Conservation (phyloP, 2,329 filamentous ascomycete species). For the Diaporthe helianthi region DNA sequence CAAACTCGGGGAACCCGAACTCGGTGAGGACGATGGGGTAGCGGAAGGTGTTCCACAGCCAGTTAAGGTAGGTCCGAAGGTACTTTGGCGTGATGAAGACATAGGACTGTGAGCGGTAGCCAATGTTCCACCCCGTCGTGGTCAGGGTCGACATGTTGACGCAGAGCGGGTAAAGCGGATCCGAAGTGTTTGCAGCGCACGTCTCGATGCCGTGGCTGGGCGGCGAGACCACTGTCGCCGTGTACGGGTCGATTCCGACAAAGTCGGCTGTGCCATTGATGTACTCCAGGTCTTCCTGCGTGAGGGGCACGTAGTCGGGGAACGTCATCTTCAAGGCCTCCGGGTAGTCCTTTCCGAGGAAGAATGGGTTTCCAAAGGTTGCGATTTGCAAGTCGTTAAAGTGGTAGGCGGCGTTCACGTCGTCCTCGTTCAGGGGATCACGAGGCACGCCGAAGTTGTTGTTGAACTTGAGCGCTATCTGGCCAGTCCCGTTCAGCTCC, state of each 20-base stretch:
- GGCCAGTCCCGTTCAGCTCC: slow-evolving; percentile 57
- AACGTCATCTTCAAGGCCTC: slow-evolving; percentile 53
- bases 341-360: slow-evolving; percentile 58
- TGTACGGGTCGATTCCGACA: slow-evolving; percentile 65
- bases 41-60: slow-evolving; percentile 66
- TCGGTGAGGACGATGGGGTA: slow-evolving; percentile 57
- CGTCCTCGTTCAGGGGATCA: slow-evolving; percentile 47
- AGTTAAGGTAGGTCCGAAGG: slow-evolving; percentile 61
- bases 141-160: slow-evolving; percentile 55
- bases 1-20: slow-evolving; percentile 64
- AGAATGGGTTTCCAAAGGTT: slow-evolving; percentile 60
- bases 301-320: slow-evolving; percentile 54
- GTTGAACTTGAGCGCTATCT: slow-evolving; percentile 58
- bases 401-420: slow-evolving; percentile 54
- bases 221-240: slow-evolving; percentile 59
- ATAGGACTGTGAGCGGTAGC: slow-evolving; percentile 61
- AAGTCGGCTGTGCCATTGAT: slow-evolving; percentile 61
- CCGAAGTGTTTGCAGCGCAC: slow-evolving; percentile 55
- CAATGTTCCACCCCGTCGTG: slow-evolving; percentile 63
- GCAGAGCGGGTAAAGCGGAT: slow-evolving; percentile 59
- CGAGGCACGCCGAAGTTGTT: slow-evolving; percentile 58
- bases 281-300: slow-evolving; percentile 53
- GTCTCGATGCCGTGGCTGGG: slow-evolving; percentile 49
- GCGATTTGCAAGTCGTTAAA: slow-evolving; percentile 57
- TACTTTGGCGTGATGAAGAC: slow-evolving; percentile 66